Conservation (phyloP, 768 basidiomycete species). For the Leccinum aurantiacum region DNA sequence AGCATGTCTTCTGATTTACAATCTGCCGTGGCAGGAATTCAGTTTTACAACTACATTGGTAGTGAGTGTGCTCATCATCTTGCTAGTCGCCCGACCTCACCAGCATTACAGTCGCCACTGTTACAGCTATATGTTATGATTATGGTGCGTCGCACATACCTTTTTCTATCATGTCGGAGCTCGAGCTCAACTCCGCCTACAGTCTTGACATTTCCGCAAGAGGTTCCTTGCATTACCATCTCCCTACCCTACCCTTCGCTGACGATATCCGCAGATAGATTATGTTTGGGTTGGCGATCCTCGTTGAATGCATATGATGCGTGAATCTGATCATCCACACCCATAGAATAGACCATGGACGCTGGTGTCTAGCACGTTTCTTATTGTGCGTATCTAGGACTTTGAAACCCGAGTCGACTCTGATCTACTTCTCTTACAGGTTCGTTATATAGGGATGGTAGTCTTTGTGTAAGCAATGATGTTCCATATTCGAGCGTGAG, state of each 20-base stretch:
- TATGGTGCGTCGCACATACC: constrained; percentile 15
- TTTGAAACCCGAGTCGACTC: not conserved
- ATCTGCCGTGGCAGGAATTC: constrained; percentile 5
- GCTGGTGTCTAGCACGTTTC: constrained; percentile 12
- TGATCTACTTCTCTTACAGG: constrained; percentile 8
- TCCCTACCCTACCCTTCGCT: not conserved
- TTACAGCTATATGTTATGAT: constrained; percentile 17
- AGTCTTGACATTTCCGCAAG: constrained; percentile 20
- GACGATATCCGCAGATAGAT: constrained; percentile 13
- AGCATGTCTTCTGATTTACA: constrained; percentile 7
- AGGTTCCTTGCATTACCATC: constrained; percentile 10
- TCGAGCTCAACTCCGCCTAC: not conserved
- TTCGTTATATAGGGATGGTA: constrained; percentile 18
- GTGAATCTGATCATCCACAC: not conserved
- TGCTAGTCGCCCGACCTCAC: constrained; percentile 3
- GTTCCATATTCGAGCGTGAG: not conserved
- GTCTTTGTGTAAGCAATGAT: constrained; percentile 11
- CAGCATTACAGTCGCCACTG: constrained; percentile 10
- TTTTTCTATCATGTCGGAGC: not conserved
- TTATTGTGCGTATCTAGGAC: constrained; percentile 14
- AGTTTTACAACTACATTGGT: constrained; percentile 9
- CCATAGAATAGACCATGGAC: constrained; percentile 20
- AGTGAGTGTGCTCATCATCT: constrained; percentile 5
- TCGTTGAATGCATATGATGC: not conserved
- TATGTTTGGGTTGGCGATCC: constrained; percentile 20